These are phyloP conservation scores for Eragrostis tef DNA, from an alignment of 202 grass and related monocot species.

Conservation along the genomic window DNA sequence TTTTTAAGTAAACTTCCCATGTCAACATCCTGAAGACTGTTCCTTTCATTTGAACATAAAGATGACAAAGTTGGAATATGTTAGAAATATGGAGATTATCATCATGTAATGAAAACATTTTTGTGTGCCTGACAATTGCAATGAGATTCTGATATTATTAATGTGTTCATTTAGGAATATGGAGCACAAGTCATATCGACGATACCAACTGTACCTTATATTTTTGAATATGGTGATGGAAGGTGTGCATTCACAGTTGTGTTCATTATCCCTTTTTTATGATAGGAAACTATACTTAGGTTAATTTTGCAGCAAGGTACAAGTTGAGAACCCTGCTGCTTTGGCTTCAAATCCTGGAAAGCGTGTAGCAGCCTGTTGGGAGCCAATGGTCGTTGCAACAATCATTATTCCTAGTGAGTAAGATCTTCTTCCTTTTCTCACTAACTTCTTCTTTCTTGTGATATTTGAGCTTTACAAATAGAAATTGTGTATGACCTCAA, in stretches of 20 bases:
- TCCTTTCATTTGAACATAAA: background rate
- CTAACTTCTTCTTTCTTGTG: constrained; percentile 14
- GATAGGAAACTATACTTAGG: constrained; percentile 31
- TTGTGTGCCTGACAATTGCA: background rate
- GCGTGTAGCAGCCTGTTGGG: constrained; percentile 78
- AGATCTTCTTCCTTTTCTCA: constrained; percentile 69
- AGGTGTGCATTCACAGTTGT: constrained; percentile 55
- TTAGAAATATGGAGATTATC: background rate
- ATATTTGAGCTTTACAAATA: constrained; percentile 29
- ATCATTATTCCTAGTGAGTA: constrained; percentile 99
- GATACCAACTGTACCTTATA: constrained; percentile 94
- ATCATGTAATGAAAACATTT: constrained; percentile 3
- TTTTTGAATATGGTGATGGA: constrained; percentile 90
- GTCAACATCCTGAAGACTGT: background rate
- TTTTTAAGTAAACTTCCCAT: background rate
- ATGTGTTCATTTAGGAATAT: constrained; percentile 68
- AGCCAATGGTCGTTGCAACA: constrained; percentile 92
- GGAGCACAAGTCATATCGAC: constrained; percentile 98
- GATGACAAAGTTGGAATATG: background rate
- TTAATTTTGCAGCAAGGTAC: constrained; percentile 69
- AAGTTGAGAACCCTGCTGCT: constrained; percentile 89
- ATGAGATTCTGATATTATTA: constrained; percentile 20
- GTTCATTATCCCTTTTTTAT: constrained; percentile 24
- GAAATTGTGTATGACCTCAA: constrained; percentile 15
- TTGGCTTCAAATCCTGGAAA: constrained; percentile 85